Evolutionary conservation across 2,329 filamentous ascomycete genomes (phyloP), one percentile per base, ranked within the genome.

Genomic region (Verticillium nonalfalfae): DNA sequence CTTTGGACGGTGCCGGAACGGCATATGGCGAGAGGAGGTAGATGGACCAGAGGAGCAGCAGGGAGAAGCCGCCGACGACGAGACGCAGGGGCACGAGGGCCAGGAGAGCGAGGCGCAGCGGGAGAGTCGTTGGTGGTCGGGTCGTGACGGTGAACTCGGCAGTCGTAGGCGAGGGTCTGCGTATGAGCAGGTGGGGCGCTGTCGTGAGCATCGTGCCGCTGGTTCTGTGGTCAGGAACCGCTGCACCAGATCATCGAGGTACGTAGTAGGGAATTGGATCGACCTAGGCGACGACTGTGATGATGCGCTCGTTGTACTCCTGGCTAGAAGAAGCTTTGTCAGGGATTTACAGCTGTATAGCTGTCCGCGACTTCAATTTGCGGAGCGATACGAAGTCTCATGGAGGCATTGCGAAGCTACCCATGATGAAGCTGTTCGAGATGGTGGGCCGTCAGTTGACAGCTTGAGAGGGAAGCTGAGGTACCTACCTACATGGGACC

Each of bases 71-170:
- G 61, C 75, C 63, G 50, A 81, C 66, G 21, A 75, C 65, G 35
- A 83, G 62, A 38, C 82, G 79, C 36, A 78, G 58, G 61, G 79
- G 67, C 62, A 80, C 69, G 40, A 83, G 74, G 55, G 81, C 65
- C 55, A 72, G 63, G 58, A 81, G 73, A 21, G 83, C 71, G 38
- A 82, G 65, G 50, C 78, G 81, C 7, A 82, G 75, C 2, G 81
- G 68, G 15, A 83, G 63, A 0, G 82, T 82, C 4, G 76, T 72
- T 0, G 78, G 76, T 1, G 90, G 86, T 55, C 87, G 85, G 62
- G 93, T 97, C 39, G 93, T 95, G 61, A 97, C 91, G 35, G 90
- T 96, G 81, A 94, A 98, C 67, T 91, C 90, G 72, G 91, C 88
- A n/a, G 95, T 97, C 2, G 93, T 96, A 56, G 91, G 89, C 31